Evolutionary conservation across 2,329 filamentous ascomycete genomes (phyloP).

Genomic region (Aspergillus calidoustus): DNA sequence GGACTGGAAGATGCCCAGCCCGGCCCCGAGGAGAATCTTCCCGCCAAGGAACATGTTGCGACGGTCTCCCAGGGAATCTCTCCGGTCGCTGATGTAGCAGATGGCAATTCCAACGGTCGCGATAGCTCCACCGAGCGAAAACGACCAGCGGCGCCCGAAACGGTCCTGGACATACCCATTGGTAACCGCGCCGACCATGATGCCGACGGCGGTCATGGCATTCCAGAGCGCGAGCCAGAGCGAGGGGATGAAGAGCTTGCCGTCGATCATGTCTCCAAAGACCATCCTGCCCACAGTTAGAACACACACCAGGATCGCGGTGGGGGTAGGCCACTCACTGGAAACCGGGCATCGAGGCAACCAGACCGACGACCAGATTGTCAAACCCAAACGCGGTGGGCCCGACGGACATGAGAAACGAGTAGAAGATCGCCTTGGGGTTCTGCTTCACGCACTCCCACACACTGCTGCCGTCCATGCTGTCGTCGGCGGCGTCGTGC

Average conservation of each 20-base stretch:
- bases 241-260: constrained; percentile 1
- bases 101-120: constrained; percentile 3
- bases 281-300: background rate
- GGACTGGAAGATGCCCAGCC: constrained; percentile 2
- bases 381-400: constrained; percentile 4
- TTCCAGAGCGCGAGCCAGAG: constrained; percentile 7
- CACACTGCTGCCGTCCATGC: background rate
- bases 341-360: constrained; percentile 1
- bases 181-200: background rate
- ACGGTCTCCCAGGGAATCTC: background rate
- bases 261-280: constrained; percentile 2
- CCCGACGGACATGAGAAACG: constrained; percentile 1
- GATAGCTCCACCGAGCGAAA: background rate
- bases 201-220: constrained; percentile 5
- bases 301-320: no score
- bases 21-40: constrained; percentile 15
- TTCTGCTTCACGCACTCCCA: background rate
- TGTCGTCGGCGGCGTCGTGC: no score
- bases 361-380: background rate
- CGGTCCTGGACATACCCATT: constrained; percentile 1
- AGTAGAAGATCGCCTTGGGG: constrained; percentile 3
- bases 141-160: background rate
- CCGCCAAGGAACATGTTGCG: constrained; percentile 2
- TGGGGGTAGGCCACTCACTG: background rate
- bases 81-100: background rate